These are phyloP conservation scores for Byssothecium circinans DNA, from an alignment of 2,329 filamentous ascomycete genomes.

Conservation along the genomic window DNA sequence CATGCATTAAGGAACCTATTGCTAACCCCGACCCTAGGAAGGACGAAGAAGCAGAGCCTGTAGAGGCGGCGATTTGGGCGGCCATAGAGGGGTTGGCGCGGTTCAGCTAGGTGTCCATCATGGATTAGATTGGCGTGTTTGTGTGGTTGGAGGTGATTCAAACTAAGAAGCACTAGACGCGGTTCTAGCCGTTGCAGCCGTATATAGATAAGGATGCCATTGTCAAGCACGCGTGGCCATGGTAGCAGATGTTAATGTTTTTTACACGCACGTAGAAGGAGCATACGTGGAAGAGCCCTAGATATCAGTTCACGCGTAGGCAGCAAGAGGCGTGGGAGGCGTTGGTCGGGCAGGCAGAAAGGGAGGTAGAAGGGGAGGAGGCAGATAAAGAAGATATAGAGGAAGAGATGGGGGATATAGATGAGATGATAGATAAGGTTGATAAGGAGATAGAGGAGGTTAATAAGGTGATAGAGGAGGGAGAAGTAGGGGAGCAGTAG, in stretches of 20 bases:
- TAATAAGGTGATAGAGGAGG: no score
- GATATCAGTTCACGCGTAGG: no score
- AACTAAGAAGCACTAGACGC: conserved; percentile 21
- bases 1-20: conserved; percentile 13
- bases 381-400: no score
- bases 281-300: no score
- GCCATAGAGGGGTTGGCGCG: conserved; percentile 15
- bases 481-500: no score
- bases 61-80: conserved; percentile 15
- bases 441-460: no score
- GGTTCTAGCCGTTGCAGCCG: conserved; percentile 15
- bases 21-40: conserved; percentile 7
- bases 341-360: no score
- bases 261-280: no score
- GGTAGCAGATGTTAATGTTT: conserved; percentile 23
- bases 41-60: conserved; percentile 8
- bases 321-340: no score
- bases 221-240: conserved; percentile 8
- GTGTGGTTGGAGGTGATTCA: conserved; percentile 19
- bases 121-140: conserved; percentile 12
- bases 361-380: no score
- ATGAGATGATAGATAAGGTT: no score
- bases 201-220: conserved; percentile 19
- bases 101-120: conserved; percentile 16
- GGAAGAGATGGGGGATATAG: no score